Evolutionary conservation across 257 asterid genomes (phyloP).

Genomic region (Solanum phureja): DNA sequence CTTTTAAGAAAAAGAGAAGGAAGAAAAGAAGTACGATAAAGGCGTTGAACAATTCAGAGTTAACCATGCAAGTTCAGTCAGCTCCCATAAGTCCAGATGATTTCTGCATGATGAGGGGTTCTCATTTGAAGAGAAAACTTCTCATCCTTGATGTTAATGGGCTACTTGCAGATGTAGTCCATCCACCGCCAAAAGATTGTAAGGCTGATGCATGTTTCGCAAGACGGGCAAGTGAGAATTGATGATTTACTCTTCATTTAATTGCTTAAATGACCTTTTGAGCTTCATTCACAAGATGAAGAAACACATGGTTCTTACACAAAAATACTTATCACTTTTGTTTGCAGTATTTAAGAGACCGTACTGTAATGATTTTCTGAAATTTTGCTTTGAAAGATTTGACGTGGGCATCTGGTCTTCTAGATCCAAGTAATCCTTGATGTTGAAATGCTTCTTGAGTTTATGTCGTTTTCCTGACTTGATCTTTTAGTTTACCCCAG

Average conservation of each 20-base stretch:
- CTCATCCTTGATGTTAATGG: conserved; percentile 92
- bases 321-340: background rate
- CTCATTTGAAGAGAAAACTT: conserved; percentile 46
- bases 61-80: background rate
- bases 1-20: conserved; percentile 9
- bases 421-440: conserved; percentile 47
- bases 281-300: background rate
- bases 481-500: background rate
- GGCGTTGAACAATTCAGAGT: conserved; percentile 2
- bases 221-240: conserved; percentile 70
- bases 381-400: conserved; percentile 73
- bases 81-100: background rate
- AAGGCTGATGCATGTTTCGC: conserved; percentile 32
- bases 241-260: conserved; percentile 3
- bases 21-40: background rate
- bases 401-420: conserved; percentile 90
- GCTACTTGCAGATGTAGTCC: conserved; percentile 63
- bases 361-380: conserved; percentile 62
- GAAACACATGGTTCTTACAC: background rate
- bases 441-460: conserved; percentile 1
- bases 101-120: conserved; percentile 7
- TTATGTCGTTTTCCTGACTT: background rate
- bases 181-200: conserved; percentile 55
- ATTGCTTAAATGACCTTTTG: background rate
- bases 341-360: conserved; percentile 84